phyloP scores from a whole-genome alignment of 805 yeast genomes.

The Blastobotrys terrestris region DNA sequence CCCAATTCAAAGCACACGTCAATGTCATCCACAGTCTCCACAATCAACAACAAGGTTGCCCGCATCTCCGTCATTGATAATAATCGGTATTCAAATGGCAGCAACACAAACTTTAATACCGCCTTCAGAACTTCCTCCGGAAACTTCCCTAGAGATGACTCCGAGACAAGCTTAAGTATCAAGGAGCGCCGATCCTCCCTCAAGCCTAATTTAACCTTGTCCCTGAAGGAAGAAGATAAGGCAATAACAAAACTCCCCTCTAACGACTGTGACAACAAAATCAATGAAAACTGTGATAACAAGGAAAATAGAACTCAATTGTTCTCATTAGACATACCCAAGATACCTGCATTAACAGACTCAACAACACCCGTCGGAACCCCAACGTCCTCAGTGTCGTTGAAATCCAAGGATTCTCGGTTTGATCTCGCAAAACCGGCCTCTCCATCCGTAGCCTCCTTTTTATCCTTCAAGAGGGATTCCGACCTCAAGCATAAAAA shows the following conservation, averaged over 20 bases:
- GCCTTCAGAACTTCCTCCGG: too few relatives aligned
- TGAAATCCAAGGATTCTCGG: conserved; percentile 2
- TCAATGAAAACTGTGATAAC: background rate
- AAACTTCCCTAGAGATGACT: background rate
- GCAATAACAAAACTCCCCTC: background rate
- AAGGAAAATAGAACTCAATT: background rate
- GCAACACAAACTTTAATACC: too few relatives aligned
- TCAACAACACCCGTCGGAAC: conserved; percentile 2
- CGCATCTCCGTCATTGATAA: background rate
- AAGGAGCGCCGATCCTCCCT: background rate
- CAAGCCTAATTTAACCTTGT: background rate
- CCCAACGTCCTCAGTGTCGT: conserved; percentile 2
- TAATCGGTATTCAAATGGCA: background rate
- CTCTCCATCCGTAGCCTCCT: conserved; percentile 7
- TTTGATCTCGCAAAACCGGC: background rate
- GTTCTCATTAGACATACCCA: background rate
- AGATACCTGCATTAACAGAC: conserved; percentile 2
- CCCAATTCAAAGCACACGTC: conserved; percentile 8
- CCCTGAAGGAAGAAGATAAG: background rate
- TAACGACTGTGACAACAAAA: background rate
- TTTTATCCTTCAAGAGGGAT: conserved; percentile 13
- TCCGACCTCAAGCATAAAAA: conserved; percentile 8
- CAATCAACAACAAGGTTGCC: conserved; percentile 7
- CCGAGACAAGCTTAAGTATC: background rate
- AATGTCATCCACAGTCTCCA: conserved; percentile 13